Evolutionary conservation across 179 eudicot genomes (phyloP), one percentile per base, ranked within the genome.

Genomic region (Vitellaria paradoxa): DNA sequence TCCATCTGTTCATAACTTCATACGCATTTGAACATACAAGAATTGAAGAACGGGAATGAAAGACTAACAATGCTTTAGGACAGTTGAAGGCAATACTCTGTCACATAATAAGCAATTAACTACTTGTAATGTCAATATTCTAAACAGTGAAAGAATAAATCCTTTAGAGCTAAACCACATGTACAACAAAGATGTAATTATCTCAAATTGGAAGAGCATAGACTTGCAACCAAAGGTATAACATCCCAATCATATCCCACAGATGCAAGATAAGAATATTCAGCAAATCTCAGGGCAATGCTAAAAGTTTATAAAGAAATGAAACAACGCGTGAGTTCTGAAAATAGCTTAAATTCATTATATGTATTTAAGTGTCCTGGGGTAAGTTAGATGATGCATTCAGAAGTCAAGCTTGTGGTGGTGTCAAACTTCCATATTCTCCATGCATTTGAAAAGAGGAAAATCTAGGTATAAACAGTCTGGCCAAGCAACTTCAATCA

Each of bases 381-480:
- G 11, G 24, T 42, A 20, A 21, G 20, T 24, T 11, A 1, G 21
- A 52, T 68, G 7, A 70, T 52, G 30, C 45, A 70, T 50, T 49
- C 47, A 56, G 20, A 60, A 42, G 9, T 40, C 20, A 20, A 59
- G 20, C 40, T 20, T 13, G 20, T 11, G 37, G 20, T 42, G 26
- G 65, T 3, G 65, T 62, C 20, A 47, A 74, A 47, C 78, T 11
- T 63, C 55, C 24, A 62, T 3, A 49, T 64, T 37, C 70, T 49
- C 23, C 49, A 50, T 6, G 47, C 70, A 11, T 17, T 75, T 52
- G 2, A 70, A 70, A 11, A 23, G 20, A 23, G 20, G 61, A 9
- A 71, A 69, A 37, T 77, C 18, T 57, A 21, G 60, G 68, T n/a
- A 40, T 21, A 18, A 64, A 69, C 26, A 71, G 45, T 65, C 68